Base-by-base conservation (phyloP, 2,329 filamentous ascomycete species). In the Neofusicoccum laricinum region DNA sequence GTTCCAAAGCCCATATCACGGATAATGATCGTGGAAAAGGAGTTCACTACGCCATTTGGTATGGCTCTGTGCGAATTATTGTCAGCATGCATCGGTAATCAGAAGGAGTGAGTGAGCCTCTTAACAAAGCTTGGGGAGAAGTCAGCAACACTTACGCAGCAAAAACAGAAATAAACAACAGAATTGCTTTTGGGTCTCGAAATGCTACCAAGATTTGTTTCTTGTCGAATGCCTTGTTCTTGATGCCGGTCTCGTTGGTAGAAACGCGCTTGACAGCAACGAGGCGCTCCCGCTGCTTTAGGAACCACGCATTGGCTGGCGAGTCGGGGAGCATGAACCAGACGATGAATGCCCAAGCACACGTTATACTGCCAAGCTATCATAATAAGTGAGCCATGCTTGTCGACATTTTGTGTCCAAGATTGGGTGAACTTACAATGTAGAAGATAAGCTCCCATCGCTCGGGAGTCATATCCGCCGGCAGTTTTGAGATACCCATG, bases 11-110 rank as follows among this genome's bases (percentile, higher is more conserved):
- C 75, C 66, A 77, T 68, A 51, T 75, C 73, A 17, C 70, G 67
- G 34, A 77, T 76, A 55, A 74, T 76, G 40, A 76, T 71, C 0
- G 74, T 76, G 0, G 74, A 76, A 69, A 77, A 75, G 11, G 73
- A 76, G 45, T 76, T 75, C 15, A 77, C 69, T 1, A 77, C 75
- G 4, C 73, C 71, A 62, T 76, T 75, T 4, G 73, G 70, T 32
- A 76, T 72, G 0, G 71, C 71, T 14, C 71, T 71, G 2, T 68
- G 68, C 7, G 5, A 5, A 19, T n/a, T 2, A 4, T 2, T 1
- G 25, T 30, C 25, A 30, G 25, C 25, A 30, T 30, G 5, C 7
- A 30, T 30, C 7, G 25, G 2, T 30, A 25, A 15, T 30, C 21
- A 30, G 3, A 2, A 15, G 8, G 5, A 25, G 14, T 14, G 3